A percentile compares a stretch with the other conserved stretches of the same genome.
These are phyloP conservation scores for Aspergillus egyptiacus DNA, from an alignment of 495 filamentous ascomycete genomes.

Conservation along the genomic window DNA sequence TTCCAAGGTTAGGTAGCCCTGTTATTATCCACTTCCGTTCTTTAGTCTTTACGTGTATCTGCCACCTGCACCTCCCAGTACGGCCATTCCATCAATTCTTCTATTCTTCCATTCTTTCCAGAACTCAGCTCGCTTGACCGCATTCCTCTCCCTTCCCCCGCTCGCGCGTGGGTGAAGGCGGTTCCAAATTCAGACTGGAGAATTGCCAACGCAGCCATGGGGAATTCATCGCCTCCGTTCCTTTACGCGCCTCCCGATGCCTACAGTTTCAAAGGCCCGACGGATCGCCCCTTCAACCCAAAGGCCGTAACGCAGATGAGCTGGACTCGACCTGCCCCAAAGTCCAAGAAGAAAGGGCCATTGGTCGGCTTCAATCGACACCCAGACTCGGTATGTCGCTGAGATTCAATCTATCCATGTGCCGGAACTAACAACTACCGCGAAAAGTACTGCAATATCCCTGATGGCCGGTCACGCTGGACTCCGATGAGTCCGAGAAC, in stretches of 20 bases:
- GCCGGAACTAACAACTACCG: conserved; percentile 13
- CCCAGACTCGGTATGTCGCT: conserved; percentile 63
- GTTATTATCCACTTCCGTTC: no score
- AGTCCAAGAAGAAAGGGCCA: conserved; percentile 63
- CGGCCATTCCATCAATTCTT: background rate
- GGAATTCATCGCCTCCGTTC: conserved; percentile 61
- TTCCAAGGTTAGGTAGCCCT: background rate
- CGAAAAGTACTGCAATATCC: conserved; percentile 40
- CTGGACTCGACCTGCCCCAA: conserved; percentile 47
- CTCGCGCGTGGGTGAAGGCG: conserved; percentile 33
- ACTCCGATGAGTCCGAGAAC: conserved; percentile 64
- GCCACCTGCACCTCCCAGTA: background rate
- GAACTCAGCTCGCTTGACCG: conserved; percentile 6
- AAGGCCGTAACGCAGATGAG: conserved; percentile 74
- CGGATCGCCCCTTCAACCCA: conserved; percentile 65
- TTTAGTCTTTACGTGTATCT: no score
- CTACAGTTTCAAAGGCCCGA: conserved; percentile 45
- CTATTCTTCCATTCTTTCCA: conserved; percentile 5
- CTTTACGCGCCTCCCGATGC: conserved; percentile 59
- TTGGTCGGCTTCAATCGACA: conserved; percentile 73
- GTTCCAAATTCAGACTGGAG: conserved; percentile 18
- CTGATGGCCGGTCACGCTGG: conserved; percentile 45
- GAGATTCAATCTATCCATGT: background rate
- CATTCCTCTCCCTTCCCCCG: conserved; percentile 30
- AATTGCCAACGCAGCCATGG: conserved; percentile 45